Evolutionary conservation across 257 asterid genomes (phyloP).

Genomic region (Galeopsis tetrahit): DNA sequence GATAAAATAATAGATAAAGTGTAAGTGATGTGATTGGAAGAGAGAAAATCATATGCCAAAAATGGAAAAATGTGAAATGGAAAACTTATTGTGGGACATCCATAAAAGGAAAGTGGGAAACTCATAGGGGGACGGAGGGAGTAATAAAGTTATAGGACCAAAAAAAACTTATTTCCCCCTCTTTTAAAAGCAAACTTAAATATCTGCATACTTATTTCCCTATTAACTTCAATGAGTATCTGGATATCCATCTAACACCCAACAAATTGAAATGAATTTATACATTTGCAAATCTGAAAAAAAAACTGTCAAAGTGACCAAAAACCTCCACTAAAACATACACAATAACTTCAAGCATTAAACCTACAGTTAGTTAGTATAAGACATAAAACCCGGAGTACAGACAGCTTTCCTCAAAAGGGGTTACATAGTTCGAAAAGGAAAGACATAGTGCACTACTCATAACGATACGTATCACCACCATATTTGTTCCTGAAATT

Average conservation of each 20-base stretch:
- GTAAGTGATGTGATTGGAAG: no score
- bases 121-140: no score
- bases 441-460: constrained; percentile 25
- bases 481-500: constrained; percentile 71
- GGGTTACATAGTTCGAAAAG: constrained; percentile 16
- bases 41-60: no score
- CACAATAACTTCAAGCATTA: background rate
- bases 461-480: constrained; percentile 60
- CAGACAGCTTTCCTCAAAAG: constrained; percentile 10
- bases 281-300: background rate
- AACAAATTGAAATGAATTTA: background rate
- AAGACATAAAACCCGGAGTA: constrained; percentile 9
- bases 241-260: background rate
- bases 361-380: constrained; percentile 7
- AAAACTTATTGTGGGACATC: no score
- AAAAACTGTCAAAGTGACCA: constrained; percentile 26
- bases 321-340: constrained; percentile 25
- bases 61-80: no score
- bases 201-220: background rate
- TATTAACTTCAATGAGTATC: background rate
- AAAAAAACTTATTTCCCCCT: background rate
- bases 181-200: background rate
- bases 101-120: no score
- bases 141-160: no score
- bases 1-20: no score